These are phyloP conservation scores for Hymenoscyphus fraxineus DNA, from an alignment of 2,329 filamentous ascomycete species.

Conservation along the genomic window DNA sequence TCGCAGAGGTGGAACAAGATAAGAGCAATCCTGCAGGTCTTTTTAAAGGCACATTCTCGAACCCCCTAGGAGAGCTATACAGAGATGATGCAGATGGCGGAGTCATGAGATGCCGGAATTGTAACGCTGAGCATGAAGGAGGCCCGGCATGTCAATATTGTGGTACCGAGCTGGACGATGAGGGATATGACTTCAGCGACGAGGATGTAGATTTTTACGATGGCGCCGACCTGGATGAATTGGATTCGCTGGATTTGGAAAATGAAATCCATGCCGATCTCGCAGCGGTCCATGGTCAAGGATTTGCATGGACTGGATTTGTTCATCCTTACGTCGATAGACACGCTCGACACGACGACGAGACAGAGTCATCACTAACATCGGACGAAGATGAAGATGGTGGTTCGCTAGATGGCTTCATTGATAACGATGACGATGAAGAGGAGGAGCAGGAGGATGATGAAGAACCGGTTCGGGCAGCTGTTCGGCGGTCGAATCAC, in stretches of 20 bases:
- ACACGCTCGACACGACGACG: conserved; percentile 13
- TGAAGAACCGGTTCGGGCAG: conserved; percentile 15
- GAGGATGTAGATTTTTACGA: conserved; percentile 36
- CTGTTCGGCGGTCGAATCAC: conserved; percentile 2
- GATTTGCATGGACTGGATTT: background rate
- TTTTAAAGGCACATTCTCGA: conserved; percentile 52
- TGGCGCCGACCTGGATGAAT: conserved; percentile 39
- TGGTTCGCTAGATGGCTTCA: conserved; percentile 30
- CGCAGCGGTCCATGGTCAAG: conserved; percentile 3
- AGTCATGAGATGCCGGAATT: conserved; percentile 59
- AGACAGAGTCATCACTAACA: conserved; percentile 7
- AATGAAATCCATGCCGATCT: conserved; percentile 14
- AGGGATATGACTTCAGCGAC: conserved; percentile 42
- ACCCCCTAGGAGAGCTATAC: conserved; percentile 16
- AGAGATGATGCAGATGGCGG: conserved; percentile 58
- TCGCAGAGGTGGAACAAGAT: conserved; percentile 55
- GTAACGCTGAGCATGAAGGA: conserved; percentile 61
- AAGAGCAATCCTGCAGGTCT: conserved; percentile 53
- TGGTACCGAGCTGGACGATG: conserved; percentile 44
- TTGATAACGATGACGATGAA: conserved; percentile 25
- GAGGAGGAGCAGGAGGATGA: conserved; percentile 30
- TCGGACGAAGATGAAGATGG: conserved; percentile 24
- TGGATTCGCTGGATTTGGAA: conserved; percentile 15
- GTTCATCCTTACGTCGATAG: conserved; percentile 7
- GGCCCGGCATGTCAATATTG: conserved; percentile 52